A percentile compares a stretch with the other conserved stretches of the same genome.
Evolutionary conservation across 495 filamentous ascomycete species (phyloP).

Genomic region (Lophium mytilinum): DNA sequence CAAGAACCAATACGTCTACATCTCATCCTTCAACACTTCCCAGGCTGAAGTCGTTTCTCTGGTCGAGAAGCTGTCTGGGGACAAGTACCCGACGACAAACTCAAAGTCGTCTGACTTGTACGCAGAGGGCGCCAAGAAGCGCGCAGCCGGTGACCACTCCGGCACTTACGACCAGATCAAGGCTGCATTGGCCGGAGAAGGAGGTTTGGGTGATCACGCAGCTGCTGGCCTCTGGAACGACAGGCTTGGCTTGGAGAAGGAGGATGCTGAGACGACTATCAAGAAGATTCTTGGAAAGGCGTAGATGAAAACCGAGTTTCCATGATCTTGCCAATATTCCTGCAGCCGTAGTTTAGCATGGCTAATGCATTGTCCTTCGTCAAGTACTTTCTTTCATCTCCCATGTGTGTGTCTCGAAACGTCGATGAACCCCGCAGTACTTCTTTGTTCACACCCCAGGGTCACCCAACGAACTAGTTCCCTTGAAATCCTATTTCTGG

Average conservation of each 20-base stretch:
- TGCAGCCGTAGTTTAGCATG: no score
- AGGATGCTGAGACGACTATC: slow-evolving; percentile 22
- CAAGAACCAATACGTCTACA: slow-evolving; percentile 42
- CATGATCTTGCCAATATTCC: no score
- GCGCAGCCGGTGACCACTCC: slow-evolving; percentile 33
- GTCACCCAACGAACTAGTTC: no score
- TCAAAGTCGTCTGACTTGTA: slow-evolving; percentile 30
- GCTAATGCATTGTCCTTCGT: no score
- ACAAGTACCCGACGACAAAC: slow-evolving; percentile 36
- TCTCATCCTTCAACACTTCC: slow-evolving; percentile 38
- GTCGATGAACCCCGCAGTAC: no score
- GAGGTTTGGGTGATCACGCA: slow-evolving; percentile 7
- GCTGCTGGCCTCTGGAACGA: slow-evolving; percentile 17
- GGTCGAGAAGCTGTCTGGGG: slow-evolving; percentile 38
- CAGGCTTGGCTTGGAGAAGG: slow-evolving; percentile 21
- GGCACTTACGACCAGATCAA: slow-evolving; percentile 9
- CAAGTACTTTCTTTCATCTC: no score
- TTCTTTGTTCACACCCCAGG: no score
- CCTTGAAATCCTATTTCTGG: no score
- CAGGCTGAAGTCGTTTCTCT: slow-evolving; percentile 41
- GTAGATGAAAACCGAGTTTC: no score
- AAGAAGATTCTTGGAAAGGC: slow-evolving; percentile 3
- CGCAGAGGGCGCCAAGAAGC: slow-evolving; percentile 26
- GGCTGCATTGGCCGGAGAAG: slow-evolving; percentile 1
- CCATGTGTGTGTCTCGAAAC: no score